phyloP scores from a whole-genome alignment of 2,329 filamentous ascomycete species.

The Salinomyces thailandicus region DNA sequence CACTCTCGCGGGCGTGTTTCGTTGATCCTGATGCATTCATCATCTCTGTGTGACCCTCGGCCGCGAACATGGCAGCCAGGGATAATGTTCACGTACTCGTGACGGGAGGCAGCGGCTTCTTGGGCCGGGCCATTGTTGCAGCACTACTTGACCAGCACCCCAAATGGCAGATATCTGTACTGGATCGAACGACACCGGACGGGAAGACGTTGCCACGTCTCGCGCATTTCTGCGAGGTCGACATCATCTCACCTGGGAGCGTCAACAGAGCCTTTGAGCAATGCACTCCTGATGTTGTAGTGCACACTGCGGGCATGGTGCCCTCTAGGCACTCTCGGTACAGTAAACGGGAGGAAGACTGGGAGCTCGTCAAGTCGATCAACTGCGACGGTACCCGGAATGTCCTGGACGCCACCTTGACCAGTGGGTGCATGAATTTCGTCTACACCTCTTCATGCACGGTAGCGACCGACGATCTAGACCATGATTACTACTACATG shows the following conservation, averaged over 20 bases:
- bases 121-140: constrained; percentile 33
- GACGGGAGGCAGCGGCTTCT: constrained; percentile 40
- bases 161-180: constrained; percentile 29
- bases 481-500: constrained; percentile 67
- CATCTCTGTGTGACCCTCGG: no score
- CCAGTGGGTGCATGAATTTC: constrained; percentile 62
- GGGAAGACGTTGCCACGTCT: constrained; percentile 14
- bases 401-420: constrained; percentile 62
- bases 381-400: constrained; percentile 80
- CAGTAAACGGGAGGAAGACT: constrained; percentile 27
- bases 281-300: constrained; percentile 67
- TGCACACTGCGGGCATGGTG: constrained; percentile 65
- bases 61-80: constrained; percentile 3
- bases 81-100: constrained; percentile 27
- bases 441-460: constrained; percentile 89
- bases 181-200: constrained; percentile 29
- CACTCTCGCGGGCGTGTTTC: no score
- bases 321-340: constrained; percentile 31
- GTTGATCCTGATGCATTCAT: no score
- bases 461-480: constrained; percentile 68
- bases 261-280: constrained; percentile 44
- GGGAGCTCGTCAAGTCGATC: constrained; percentile 61
- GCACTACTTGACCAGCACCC: constrained; percentile 29
- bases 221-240: constrained; percentile 27
- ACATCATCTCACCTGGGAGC: constrained; percentile 29